phyloP scores from a whole-genome alignment of 2,329 filamentous ascomycete species.

The Mollisia scopiformis region DNA sequence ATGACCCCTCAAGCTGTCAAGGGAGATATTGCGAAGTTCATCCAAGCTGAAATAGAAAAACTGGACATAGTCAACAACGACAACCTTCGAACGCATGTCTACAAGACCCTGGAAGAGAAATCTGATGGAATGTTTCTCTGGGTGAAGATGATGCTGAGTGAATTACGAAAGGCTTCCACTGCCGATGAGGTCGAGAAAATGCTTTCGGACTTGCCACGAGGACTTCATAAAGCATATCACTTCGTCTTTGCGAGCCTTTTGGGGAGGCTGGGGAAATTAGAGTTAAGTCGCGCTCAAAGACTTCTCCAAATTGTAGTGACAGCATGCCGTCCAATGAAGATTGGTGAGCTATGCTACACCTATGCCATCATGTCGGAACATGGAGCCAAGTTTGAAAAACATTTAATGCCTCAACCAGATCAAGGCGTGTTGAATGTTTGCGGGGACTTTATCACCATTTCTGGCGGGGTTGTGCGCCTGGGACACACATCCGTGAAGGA shows the following conservation, averaged over 20 bases:
- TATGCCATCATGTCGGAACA: not conserved
- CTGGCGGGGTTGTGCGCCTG: not conserved
- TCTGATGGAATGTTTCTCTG: constrained; percentile 14
- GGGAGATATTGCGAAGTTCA: not conserved
- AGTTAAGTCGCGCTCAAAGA: not conserved
- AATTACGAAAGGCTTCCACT: constrained; percentile 1
- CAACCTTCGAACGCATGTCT: not conserved
- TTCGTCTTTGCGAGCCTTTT: not conserved
- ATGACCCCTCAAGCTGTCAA: not conserved
- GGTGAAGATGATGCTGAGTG: constrained; percentile 9
- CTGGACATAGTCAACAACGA: not conserved
- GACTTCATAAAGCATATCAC: not conserved
- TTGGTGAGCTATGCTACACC: not conserved
- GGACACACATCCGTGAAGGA: not conserved
- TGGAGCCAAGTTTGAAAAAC: not conserved
- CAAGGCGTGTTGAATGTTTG: not conserved
- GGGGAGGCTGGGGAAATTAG: not conserved
- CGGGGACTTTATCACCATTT: not conserved
- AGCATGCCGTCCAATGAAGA: not conserved
- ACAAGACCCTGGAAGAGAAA: constrained; percentile 6
- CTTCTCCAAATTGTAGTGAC: not conserved
- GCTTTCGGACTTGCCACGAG: not conserved
- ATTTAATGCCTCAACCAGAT: not conserved
- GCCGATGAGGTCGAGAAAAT: not conserved
- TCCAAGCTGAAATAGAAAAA: not conserved